These are phyloP conservation scores for Globisporangium ultimum DNA, from an alignment of 352 stramenopile genomes.

Conservation along the genomic window DNA sequence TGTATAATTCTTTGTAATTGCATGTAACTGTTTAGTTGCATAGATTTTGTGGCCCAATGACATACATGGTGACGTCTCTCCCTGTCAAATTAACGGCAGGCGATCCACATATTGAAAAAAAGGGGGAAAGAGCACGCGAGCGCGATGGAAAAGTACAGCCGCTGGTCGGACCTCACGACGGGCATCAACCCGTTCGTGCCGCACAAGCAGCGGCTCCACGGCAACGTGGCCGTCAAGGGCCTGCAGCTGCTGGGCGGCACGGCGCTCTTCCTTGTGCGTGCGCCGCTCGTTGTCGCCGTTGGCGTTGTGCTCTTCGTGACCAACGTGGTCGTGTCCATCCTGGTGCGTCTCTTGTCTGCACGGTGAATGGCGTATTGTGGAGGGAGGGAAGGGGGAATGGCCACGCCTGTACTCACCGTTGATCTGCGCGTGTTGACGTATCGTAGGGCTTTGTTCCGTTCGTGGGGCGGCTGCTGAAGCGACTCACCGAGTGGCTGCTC, in stretches of 20 bases:
- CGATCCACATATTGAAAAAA: not conserved
- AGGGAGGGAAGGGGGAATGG: too few species aligned
- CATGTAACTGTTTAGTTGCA: constrained; percentile 2
- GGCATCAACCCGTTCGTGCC: constrained; percentile 87
- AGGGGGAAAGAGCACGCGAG: not conserved
- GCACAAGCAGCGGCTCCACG: constrained; percentile 54
- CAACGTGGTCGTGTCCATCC: constrained; percentile 50
- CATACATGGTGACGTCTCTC: not conserved
- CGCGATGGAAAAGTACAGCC: constrained; percentile 84
- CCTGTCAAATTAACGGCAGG: not conserved
- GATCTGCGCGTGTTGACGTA: not conserved
- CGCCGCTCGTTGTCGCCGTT: constrained; percentile 46
- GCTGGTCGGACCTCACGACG: constrained; percentile 82
- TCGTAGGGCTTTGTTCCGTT: constrained; percentile 51
- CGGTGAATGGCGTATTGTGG: not conserved
- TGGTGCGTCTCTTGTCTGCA: constrained; percentile 20
- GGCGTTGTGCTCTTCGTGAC: constrained; percentile 35
- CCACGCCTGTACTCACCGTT: too few species aligned
- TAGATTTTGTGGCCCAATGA: not conserved
- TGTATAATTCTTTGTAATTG: not conserved
- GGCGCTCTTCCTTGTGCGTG: constrained; percentile 43
- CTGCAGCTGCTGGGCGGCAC: constrained; percentile 45
- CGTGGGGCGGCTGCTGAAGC: constrained; percentile 64
- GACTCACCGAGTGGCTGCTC: constrained; percentile 66
- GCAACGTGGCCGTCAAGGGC: constrained; percentile 30